Conservation (phyloP, 2,329 filamentous ascomycete species). For the Colletotrichum sp. region DNA sequence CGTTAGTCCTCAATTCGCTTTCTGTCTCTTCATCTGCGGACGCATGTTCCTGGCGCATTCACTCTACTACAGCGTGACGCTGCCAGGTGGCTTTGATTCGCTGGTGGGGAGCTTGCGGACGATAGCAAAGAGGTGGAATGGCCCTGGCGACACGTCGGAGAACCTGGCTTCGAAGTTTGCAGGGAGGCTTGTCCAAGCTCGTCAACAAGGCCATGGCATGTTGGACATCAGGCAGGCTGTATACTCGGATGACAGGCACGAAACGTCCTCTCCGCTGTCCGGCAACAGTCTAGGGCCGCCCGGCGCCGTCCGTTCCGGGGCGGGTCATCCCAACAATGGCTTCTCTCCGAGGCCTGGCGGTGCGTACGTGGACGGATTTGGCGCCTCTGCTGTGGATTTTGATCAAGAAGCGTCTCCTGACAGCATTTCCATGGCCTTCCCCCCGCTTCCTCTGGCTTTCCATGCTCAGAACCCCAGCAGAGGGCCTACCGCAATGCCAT, state of each 20-base stretch:
- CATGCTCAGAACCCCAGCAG: slow-evolving; percentile 24
- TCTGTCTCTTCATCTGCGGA: slow-evolving; percentile 42
- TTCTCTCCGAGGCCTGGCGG: background rate
- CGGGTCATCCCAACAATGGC: background rate
- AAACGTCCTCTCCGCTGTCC: background rate
- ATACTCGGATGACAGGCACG: slow-evolving; percentile 30
- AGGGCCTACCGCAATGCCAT: slow-evolving; percentile 17
- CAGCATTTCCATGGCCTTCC: slow-evolving; percentile 36
- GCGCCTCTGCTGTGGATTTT: background rate
- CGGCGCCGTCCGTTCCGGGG: background rate
- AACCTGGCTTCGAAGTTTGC: slow-evolving; percentile 42
- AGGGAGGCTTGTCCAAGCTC: slow-evolving; percentile 29
- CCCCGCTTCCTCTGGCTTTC: slow-evolving; percentile 34
- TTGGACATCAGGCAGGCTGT: slow-evolving; percentile 38
- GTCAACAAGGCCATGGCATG: slow-evolving; percentile 28
- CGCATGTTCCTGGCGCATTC: slow-evolving; percentile 37
- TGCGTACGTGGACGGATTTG: background rate
- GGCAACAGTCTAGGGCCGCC: background rate
- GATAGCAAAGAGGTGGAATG: slow-evolving; percentile 42
- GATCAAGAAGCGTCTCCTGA: slow-evolving; percentile 16
- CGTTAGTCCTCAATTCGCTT: slow-evolving; percentile 39
- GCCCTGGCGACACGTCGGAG: slow-evolving; percentile 24
- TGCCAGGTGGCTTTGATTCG: slow-evolving; percentile 35
- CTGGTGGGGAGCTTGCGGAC: slow-evolving; percentile 36
- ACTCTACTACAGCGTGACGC: slow-evolving; percentile 31